Percentiles rank a stretch among this genome's conserved stretches.
These are phyloP conservation scores for Ceratobasidium sp. DNA, from an alignment of 1,284 basidiomycete genomes.

Conservation along the genomic window DNA sequence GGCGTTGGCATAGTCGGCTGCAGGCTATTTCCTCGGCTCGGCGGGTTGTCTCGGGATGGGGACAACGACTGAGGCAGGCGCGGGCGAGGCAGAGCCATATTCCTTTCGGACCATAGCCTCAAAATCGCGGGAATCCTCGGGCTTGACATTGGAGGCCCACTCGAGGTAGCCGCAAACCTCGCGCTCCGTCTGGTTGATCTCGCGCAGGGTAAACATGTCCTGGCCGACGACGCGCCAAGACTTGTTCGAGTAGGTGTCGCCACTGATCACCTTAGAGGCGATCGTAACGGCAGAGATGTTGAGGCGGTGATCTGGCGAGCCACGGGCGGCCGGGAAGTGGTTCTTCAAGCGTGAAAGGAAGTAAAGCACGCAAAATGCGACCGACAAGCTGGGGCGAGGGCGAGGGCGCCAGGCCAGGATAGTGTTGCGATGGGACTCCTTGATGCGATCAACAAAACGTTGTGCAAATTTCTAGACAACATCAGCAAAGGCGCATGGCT, in stretches of 20 bases:
- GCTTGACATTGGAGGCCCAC: conserved; percentile 87
- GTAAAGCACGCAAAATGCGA: conserved; percentile 60
- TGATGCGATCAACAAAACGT: conserved; percentile 33
- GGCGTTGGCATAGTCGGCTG: conserved; percentile 8
- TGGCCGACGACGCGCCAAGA: too few species aligned
- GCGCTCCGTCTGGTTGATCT: conserved; percentile 59
- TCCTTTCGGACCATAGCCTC: conserved; percentile 57
- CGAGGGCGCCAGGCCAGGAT: too few species aligned
- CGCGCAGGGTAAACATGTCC: conserved; percentile 60
- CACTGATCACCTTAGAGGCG: conserved; percentile 58
- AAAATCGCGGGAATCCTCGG: conserved; percentile 71
- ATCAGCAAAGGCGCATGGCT: too few species aligned
- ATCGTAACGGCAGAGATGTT: conserved; percentile 66
- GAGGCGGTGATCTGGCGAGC: conserved; percentile 62
- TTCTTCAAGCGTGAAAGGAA: conserved; percentile 61
- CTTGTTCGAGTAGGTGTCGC: too few species aligned
- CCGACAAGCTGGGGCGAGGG: too few species aligned
- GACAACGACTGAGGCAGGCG: neutral
- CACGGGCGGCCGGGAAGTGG: too few species aligned
- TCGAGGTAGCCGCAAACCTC: conserved; percentile 85
- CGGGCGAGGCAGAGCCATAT: neutral
- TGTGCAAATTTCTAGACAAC: conserved; percentile 42
- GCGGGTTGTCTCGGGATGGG: neutral
- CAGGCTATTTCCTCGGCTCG: conserved; percentile 13
- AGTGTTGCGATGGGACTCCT: conserved; percentile 39